Evolutionary conservation across 2,329 filamentous ascomycete genomes (phyloP), one percentile per base, ranked within the genome.

Genomic region (Pseudohalonectria lignicola): DNA sequence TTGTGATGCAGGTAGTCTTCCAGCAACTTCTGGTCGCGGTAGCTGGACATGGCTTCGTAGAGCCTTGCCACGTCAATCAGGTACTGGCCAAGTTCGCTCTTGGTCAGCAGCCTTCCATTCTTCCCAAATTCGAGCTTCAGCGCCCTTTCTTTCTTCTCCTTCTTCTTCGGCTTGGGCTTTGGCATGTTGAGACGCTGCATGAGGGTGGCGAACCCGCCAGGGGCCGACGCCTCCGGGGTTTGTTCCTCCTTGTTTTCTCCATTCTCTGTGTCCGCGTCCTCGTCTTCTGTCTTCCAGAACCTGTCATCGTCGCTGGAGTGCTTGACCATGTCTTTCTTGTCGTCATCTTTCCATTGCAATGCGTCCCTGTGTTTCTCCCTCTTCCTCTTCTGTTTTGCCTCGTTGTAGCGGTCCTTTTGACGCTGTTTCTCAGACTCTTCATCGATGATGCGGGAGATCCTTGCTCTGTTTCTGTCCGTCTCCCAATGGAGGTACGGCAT

Each of bases 401-500:
- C 16, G 4, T 37, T 37, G 4, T 31, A 25, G 5, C 42, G 13
- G 12, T 9, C 19, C 31, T 33, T 13, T 20, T 36, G 11, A 1
- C n/a, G 16, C 25, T 38, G 12, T 39, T 47, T 11, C 37, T 41
- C 5, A 39, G 44, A 34, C n/a, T 25, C 17, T 7, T 47, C 40
- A 23, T 47, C 45, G 9, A 62, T 59, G 17, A 53, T 44, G 0
- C 35, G 41, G 0, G 54, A 47, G 12, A 59, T 50, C 5, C 46
- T 47, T 0, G 51, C 46, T 4, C 53, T 51, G 31, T 49, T 56
- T 1, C 52, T 47, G 9, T 60, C 57, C 0, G 54, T 60, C 25
- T 65, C 61, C 60, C 61, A 65, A 18, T 65, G 60, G 2, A 64
- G 52, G 31, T 55, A 63, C 2, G 60, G 59, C 53, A 62, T 58